phyloP scores from a whole-genome alignment of 805 yeast genomes.

The Yamadazyma takamatsuzukensis region DNA sequence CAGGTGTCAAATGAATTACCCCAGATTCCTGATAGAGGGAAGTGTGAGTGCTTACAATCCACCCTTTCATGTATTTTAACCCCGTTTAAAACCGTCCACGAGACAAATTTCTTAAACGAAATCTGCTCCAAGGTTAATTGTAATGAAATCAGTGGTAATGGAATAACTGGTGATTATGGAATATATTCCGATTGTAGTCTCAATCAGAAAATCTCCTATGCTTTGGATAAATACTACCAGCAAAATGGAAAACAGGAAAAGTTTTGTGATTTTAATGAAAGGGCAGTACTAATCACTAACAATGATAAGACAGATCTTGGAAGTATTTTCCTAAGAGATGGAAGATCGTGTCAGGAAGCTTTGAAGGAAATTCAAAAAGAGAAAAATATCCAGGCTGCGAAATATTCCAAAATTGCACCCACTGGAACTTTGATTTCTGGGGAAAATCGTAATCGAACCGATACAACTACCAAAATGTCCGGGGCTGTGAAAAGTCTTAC shows the following conservation, averaged over 20 bases:
- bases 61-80: slow-evolving; percentile 35
- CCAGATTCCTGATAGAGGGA: slow-evolving; percentile 36
- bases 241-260: slow-evolving; percentile 15
- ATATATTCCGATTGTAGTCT: slow-evolving; percentile 36
- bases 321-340: slow-evolving; percentile 17
- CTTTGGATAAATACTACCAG: slow-evolving; percentile 33
- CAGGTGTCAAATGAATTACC: slow-evolving; percentile 28
- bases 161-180: slow-evolving; percentile 39
- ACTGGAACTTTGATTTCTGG: background rate
- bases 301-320: slow-evolving; percentile 14
- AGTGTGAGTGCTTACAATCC: slow-evolving; percentile 44
- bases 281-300: slow-evolving; percentile 15
- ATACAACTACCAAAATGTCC: too few species aligned
- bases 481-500: too few species aligned
- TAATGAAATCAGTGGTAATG: slow-evolving; percentile 32
- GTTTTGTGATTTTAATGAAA: slow-evolving; percentile 22
- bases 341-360: slow-evolving; percentile 20
- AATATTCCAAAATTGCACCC: background rate
- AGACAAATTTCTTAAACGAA: slow-evolving; percentile 19
- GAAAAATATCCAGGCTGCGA: background rate
- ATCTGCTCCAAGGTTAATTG: slow-evolving; percentile 40
- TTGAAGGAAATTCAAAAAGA: slow-evolving; percentile 1
- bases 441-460: background rate
- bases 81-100: slow-evolving; percentile 20
- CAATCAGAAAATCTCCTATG: slow-evolving; percentile 38